Percentiles rank a stretch among this genome's conserved stretches.
These are phyloP conservation scores for Clathrus columnatus DNA, from an alignment of 768 basidiomycete genomes.

Conservation along the genomic window DNA sequence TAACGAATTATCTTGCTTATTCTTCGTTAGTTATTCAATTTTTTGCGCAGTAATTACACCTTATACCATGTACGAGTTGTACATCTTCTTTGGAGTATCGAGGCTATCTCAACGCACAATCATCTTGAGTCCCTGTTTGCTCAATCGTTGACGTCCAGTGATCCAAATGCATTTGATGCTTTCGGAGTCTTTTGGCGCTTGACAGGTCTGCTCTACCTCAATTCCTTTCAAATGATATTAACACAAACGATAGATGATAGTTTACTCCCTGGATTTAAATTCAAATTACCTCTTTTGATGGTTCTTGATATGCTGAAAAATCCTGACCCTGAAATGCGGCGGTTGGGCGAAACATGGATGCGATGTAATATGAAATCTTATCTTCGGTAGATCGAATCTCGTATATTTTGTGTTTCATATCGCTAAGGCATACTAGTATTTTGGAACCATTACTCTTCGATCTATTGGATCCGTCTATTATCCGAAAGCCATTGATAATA, in stretches of 20 bases:
- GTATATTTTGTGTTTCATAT: background rate
- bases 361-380: constrained; percentile 88
- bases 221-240: constrained; percentile 10
- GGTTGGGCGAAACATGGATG: constrained; percentile 96
- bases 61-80: constrained; percentile 78
- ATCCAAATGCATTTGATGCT: constrained; percentile 63
- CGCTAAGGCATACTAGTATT: constrained; percentile 41
- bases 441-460: constrained; percentile 82
- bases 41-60: constrained; percentile 56
- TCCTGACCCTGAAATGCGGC: constrained; percentile 62
- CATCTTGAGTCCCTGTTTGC: constrained; percentile 75
- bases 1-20: constrained; percentile 7
- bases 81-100: constrained; percentile 73
- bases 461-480: constrained; percentile 62
- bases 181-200: constrained; percentile 92
- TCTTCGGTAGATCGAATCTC: constrained; percentile 56
- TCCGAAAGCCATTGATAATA: constrained; percentile 37
- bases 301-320: constrained; percentile 76
- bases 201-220: constrained; percentile 44
- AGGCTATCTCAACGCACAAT: constrained; percentile 41
- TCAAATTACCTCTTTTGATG: constrained; percentile 81
- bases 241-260: constrained; percentile 56
- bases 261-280: constrained; percentile 68
- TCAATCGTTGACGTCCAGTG: constrained; percentile 49
- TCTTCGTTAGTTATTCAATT: constrained; percentile 50